A percentile compares a stretch with the other conserved stretches of the same genome.
Conservation (phyloP, 495 filamentous ascomycete species). For the Xylaria acuta region DNA sequence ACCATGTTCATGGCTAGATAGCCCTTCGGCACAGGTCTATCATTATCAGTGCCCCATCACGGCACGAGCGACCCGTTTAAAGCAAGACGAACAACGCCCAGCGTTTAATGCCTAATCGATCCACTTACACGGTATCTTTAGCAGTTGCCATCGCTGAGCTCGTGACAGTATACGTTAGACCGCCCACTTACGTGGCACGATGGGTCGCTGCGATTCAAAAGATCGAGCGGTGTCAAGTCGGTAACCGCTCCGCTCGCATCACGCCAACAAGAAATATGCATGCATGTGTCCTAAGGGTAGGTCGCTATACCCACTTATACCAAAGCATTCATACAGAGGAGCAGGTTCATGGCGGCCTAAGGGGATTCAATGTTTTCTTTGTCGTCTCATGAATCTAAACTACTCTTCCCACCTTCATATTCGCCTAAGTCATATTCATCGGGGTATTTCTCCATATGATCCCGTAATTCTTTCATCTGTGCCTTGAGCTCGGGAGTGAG, state of each 20-base stretch:
- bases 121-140: not conserved
- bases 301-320: constrained; percentile 7
- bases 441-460: constrained; percentile 83
- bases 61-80: not conserved
- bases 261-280: constrained; percentile 20
- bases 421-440: constrained; percentile 87
- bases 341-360: not conserved
- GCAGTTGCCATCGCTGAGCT: not conserved
- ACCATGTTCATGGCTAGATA: not conserved
- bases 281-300: not conserved
- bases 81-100: not conserved
- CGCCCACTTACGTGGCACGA: constrained; percentile 24
- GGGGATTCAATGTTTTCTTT: not conserved
- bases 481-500: constrained; percentile 78
- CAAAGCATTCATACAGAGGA: not conserved
- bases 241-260: constrained; percentile 15
- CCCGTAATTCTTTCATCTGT: constrained; percentile 81
- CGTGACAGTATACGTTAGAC: not conserved
- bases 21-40: not conserved
- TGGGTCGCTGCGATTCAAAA: constrained; percentile 7
- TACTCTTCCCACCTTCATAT: constrained; percentile 78
- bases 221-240: constrained; percentile 9
- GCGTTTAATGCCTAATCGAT: constrained; percentile 11
- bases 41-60: not conserved
- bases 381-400: constrained; percentile 47